Evolutionary conservation across 345 rosid genomes (phyloP).

Genomic region (Melastoma malabathricum): DNA sequence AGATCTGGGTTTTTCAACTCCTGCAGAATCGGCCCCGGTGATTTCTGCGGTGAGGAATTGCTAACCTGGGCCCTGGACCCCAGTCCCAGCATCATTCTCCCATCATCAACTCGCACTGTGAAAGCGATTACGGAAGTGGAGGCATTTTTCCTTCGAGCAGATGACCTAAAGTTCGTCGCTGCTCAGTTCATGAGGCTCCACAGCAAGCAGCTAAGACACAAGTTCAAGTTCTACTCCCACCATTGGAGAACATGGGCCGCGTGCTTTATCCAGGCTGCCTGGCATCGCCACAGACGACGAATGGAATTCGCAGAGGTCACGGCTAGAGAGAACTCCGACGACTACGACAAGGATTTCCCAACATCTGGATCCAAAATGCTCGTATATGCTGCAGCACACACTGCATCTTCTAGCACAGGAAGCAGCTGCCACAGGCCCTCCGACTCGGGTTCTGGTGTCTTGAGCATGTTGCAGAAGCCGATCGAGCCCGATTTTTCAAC

Average conservation of each 20-base stretch:
- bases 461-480: background rate
- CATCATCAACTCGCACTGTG: conserved; percentile 20
- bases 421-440: no score
- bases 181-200: conserved; percentile 21
- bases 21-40: conserved; percentile 15
- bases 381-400: no score
- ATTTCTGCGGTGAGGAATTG: conserved; percentile 22
- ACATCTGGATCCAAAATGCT: no score
- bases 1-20: conserved; percentile 22
- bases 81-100: conserved; percentile 9
- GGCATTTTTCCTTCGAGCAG: conserved; percentile 17
- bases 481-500: background rate
- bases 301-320: conserved; percentile 5
- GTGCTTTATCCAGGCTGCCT: conserved; percentile 19
- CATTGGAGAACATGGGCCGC: conserved; percentile 25
- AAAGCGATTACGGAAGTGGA: conserved; percentile 18
- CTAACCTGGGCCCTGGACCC: conserved; percentile 23
- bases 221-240: conserved; percentile 16
- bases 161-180: conserved; percentile 19
- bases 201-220: conserved; percentile 15
- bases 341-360: no score
- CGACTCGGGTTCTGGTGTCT: background rate
- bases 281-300: conserved; percentile 12
- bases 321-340: conserved; percentile 2
- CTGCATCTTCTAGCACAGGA: no score